Percentiles rank a stretch among this genome's conserved stretches.
Evolutionary conservation across 2,329 filamentous ascomycete species (phyloP).

Genomic region (Epichloe gansuensis): DNA sequence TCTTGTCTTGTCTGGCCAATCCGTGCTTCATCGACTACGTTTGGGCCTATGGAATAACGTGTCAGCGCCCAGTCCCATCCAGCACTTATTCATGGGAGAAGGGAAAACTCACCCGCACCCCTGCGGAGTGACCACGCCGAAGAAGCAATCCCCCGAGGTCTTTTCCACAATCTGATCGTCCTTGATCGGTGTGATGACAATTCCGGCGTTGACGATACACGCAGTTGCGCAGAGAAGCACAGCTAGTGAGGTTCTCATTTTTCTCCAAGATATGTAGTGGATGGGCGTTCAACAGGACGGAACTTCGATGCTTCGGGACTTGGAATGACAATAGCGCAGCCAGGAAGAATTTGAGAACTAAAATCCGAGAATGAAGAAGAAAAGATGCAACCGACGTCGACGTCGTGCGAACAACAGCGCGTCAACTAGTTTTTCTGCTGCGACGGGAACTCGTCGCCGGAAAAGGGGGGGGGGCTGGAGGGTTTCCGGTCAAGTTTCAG

Average conservation of each 20-base stretch:
- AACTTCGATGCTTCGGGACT: too few species aligned
- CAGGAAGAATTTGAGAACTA: not conserved
- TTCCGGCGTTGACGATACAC: conserved; percentile 36
- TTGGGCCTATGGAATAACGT: too few species aligned
- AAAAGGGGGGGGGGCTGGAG: not conserved
- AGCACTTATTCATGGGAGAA: too few species aligned
- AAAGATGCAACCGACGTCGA: not conserved
- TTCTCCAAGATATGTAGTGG: not conserved
- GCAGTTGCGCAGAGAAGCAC: conserved; percentile 29
- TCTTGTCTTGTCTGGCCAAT: too few species aligned
- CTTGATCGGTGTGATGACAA: conserved; percentile 42
- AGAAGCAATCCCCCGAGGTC: conserved; percentile 39
- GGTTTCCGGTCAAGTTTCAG: conserved; percentile 15
- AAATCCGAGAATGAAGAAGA: conserved; percentile 3
- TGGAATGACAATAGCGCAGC: not conserved
- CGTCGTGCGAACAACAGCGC: not conserved
- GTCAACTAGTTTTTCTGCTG: not conserved
- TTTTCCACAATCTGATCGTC: conserved; percentile 38
- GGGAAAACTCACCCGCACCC: conserved; percentile 40
- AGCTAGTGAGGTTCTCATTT: conserved; percentile 18
- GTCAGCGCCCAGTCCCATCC: too few species aligned
- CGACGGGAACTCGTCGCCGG: conserved; percentile 5
- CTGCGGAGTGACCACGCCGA: conserved; percentile 40
- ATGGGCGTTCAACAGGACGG: not conserved
- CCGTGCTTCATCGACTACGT: too few species aligned